Percentiles rank a stretch among this genome's conserved stretches.
Evolutionary conservation across 441 rosid species (phyloP).

Genomic region (Croton laevigatus): DNA sequence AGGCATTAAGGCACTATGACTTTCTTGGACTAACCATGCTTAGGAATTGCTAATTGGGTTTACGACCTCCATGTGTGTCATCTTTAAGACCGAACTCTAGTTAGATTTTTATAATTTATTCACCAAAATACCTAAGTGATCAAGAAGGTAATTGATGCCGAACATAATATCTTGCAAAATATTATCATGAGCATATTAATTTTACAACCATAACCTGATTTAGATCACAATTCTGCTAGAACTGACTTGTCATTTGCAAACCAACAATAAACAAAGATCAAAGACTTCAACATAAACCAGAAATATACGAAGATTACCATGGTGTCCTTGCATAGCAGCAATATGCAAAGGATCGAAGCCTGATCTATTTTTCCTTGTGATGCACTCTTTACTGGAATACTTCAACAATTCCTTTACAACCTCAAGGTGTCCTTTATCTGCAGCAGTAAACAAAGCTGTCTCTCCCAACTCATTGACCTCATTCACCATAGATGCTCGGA

Average conservation of each 20-base stretch:
- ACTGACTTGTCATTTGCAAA: background rate
- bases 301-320: conserved; percentile 47
- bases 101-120: background rate
- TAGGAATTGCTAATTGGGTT: background rate
- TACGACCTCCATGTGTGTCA: no score
- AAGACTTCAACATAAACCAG: background rate
- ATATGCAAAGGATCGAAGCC: conserved; percentile 79
- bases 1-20: background rate
- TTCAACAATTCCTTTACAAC: conserved; percentile 77
- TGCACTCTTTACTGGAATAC: conserved; percentile 68
- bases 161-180: background rate
- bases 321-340: conserved; percentile 83
- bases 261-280: conserved; percentile 5
- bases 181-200: background rate
- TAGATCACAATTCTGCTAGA: background rate
- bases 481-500: conserved; percentile 76
- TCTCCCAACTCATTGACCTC: conserved; percentile 94
- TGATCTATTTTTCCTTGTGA: conserved; percentile 66
- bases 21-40: background rate
- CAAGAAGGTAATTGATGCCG: background rate
- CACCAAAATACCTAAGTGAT: background rate
- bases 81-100: background rate
- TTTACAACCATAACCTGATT: background rate
- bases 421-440: conserved; percentile 86
- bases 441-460: conserved; percentile 79